Percentiles rank a stretch among this genome's conserved stretches.
phyloP scores from a whole-genome alignment of 805 yeast species.

The Pichia pseudocactophila region DNA sequence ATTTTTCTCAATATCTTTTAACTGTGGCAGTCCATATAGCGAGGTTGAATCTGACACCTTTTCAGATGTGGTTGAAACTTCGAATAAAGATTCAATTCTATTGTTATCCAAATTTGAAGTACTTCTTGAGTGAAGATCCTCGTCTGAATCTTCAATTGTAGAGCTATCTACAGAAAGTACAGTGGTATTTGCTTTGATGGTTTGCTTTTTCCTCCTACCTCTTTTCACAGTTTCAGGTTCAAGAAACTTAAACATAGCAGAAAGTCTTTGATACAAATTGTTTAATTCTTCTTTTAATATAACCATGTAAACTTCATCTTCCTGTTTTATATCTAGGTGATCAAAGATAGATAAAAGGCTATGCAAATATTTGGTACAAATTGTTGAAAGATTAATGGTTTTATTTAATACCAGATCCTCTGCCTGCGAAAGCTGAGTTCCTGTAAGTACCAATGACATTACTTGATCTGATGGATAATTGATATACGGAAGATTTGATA shows the following conservation, averaged over 20 bases:
- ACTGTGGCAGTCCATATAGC: conserved; percentile 5
- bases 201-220: background rate
- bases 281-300: conserved; percentile 4
- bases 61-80: conserved; percentile 7
- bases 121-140: background rate
- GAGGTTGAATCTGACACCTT: background rate
- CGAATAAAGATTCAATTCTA: conserved; percentile 2
- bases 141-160: background rate
- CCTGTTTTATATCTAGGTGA: background rate
- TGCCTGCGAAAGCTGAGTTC: conserved; percentile 5
- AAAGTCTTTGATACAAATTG: background rate
- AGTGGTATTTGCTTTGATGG: background rate
- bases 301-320: background rate
- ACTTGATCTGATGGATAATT: conserved; percentile 7
- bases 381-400: background rate
- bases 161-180: background rate
- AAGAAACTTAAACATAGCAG: conserved; percentile 1
- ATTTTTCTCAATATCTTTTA: conserved; percentile 1
- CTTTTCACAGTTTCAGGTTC: conserved; percentile 1
- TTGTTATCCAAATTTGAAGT: background rate
- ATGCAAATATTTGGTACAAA: conserved; percentile 5
- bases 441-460: conserved; percentile 3
- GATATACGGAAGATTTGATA: conserved; percentile 1
- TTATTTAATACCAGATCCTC: background rate
- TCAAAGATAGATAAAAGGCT: background rate